These are phyloP conservation scores for Craterostigma plantagineum DNA, from an alignment of 257 asterid genomes.

Conservation along the genomic window DNA sequence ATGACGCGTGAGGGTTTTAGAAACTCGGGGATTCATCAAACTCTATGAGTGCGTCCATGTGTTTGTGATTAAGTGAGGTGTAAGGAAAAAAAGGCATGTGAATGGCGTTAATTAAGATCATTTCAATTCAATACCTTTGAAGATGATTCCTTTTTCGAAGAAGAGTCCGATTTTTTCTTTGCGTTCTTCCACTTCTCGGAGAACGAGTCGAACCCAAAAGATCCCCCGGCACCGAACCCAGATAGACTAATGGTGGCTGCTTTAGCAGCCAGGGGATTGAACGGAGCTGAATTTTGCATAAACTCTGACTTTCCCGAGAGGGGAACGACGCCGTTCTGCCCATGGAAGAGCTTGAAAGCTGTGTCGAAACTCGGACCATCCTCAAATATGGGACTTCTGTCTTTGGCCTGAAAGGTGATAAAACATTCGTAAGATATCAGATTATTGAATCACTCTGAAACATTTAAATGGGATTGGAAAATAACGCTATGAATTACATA, in stretches of 20 bases:
- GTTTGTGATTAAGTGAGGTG: no score
- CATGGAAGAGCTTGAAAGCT: slow-evolving; percentile 89
- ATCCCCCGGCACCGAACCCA: slow-evolving; percentile 66
- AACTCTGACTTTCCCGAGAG: slow-evolving; percentile 46
- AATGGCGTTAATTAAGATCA: no score
- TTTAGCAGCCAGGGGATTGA: slow-evolving; percentile 84
- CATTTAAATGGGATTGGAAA: no score
- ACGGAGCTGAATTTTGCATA: slow-evolving; percentile 26
- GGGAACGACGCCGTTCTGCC: slow-evolving; percentile 85
- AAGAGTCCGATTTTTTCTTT: slow-evolving; percentile 35
- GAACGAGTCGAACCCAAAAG: slow-evolving; percentile 76
- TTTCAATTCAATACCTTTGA: slow-evolving; percentile 27
- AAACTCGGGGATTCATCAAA: no score
- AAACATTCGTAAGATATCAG: neutral
- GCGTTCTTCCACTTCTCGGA: slow-evolving; percentile 41
- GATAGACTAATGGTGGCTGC: slow-evolving; percentile 92
- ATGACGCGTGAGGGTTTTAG: no score
- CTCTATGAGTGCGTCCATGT: no score
- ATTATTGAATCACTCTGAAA: neutral
- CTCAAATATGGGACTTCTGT: slow-evolving; percentile 80
- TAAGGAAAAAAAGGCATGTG: no score
- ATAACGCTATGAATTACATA: slow-evolving; percentile 10
- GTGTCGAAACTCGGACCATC: slow-evolving; percentile 84
- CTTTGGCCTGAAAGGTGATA: slow-evolving; percentile 36
- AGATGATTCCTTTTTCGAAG: slow-evolving; percentile 39